Evolutionary conservation across 192 early-diverging fungal genomes (phyloP).

Genomic region (Entomortierella beljakovae): DNA sequence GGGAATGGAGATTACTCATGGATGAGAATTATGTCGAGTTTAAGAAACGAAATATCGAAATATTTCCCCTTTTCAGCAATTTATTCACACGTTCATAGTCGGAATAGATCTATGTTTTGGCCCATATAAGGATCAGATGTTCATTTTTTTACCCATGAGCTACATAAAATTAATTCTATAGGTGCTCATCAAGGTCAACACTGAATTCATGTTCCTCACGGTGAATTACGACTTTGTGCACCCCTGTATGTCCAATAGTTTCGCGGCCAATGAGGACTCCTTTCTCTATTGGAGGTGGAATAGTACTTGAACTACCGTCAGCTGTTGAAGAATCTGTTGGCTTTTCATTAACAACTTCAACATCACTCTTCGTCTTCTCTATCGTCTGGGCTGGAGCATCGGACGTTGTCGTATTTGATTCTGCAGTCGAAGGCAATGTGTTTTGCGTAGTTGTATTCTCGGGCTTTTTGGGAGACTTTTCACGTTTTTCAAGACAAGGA

Average conservation of each 20-base stretch:
- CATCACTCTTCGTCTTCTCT: background rate
- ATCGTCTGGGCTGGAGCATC: slow-evolving; percentile 3
- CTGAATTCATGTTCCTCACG: slow-evolving; percentile 44
- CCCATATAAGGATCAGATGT: too few relatives aligned
- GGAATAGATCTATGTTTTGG: too few relatives aligned
- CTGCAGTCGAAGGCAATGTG: background rate
- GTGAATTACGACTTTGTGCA: slow-evolving; percentile 42
- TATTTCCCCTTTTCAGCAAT: too few relatives aligned
- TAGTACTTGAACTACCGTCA: background rate
- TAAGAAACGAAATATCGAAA: too few relatives aligned
- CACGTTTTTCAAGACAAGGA: background rate
- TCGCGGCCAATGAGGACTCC: slow-evolving; percentile 13
- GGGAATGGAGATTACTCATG: background rate
- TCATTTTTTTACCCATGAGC: background rate
- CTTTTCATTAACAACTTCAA: background rate
- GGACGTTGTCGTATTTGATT: background rate
- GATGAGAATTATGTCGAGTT: background rate
- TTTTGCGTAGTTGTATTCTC: background rate
- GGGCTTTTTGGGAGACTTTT: slow-evolving; percentile 10
- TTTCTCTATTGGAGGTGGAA: slow-evolving; percentile 7
- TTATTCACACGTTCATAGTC: too few relatives aligned
- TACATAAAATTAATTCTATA: background rate
- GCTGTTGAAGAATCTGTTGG: background rate
- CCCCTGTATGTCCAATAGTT: slow-evolving; percentile 47
- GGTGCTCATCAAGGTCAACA: slow-evolving; percentile 28